Evolutionary conservation across 257 asterid species (phyloP).

Genomic region (Jaltomata sinuosa): DNA sequence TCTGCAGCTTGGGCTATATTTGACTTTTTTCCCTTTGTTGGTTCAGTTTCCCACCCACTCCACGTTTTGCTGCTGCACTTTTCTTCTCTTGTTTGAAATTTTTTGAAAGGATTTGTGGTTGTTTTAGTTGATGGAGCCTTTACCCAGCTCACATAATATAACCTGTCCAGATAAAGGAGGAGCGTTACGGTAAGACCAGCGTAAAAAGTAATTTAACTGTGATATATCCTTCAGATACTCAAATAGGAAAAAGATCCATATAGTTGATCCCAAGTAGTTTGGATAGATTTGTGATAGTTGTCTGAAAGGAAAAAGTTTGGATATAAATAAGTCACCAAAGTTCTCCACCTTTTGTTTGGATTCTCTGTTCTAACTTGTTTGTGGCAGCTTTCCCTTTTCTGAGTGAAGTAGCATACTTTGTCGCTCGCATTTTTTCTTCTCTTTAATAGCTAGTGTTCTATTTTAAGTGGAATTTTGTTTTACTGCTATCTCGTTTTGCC

Average conservation of each 20-base stretch:
- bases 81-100: background rate
- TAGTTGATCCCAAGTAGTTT: background rate
- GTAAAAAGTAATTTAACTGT: background rate
- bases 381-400: background rate
- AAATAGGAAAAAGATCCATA: background rate
- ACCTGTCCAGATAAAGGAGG: background rate
- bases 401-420: background rate
- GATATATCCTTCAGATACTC: background rate
- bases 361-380: background rate
- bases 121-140: background rate
- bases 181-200: background rate
- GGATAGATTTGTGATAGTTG: background rate
- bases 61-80: background rate
- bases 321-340: background rate
- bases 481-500: background rate
- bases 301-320: background rate
- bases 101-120: background rate
- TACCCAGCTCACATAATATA: background rate
- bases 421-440: background rate
- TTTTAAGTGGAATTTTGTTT: background rate
- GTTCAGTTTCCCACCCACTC: background rate
- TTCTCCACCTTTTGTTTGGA: background rate
- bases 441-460: background rate
- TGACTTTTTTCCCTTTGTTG: background rate
- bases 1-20: background rate